These are phyloP conservation scores for Jatropha multifida DNA, from an alignment of 441 rosid species.

Conservation along the genomic window DNA sequence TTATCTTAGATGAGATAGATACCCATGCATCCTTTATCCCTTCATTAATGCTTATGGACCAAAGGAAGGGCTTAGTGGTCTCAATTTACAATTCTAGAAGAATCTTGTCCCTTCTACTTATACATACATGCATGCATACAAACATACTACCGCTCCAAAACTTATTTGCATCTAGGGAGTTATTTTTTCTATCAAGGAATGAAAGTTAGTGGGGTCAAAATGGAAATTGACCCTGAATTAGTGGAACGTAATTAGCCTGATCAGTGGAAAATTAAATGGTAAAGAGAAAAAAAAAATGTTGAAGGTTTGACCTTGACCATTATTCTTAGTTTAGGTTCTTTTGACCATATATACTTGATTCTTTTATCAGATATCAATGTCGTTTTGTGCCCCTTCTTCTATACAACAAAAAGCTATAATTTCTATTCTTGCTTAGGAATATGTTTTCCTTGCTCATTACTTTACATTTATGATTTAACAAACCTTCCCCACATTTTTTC, in stretches of 20 bases:
- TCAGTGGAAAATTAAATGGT: neutral
- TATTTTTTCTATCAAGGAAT: no score
- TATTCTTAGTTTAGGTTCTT: conserved; percentile 10
- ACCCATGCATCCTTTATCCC: neutral
- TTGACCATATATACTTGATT: neutral
- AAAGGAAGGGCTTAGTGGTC: neutral
- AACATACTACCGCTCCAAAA: no score
- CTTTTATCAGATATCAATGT: neutral
- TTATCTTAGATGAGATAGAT: neutral
- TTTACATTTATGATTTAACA: neutral
- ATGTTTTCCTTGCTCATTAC: neutral
- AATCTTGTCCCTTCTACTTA: neutral
- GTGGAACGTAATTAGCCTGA: neutral
- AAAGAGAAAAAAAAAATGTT: neutral
- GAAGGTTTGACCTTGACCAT: neutral
- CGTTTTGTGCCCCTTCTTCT: neutral
- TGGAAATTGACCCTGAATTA: neutral
- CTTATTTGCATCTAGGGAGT: no score
- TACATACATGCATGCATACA: no score
- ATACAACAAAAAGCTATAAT: neutral
- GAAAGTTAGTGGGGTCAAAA: neutral
- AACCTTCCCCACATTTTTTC: neutral
- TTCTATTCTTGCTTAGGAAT: neutral
- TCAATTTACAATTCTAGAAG: neutral
- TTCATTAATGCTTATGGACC: neutral